Percentiles rank a stretch among this genome's conserved stretches.
Evolutionary conservation across 345 rosid genomes (phyloP).

Genomic region (Moricandia arvensis): DNA sequence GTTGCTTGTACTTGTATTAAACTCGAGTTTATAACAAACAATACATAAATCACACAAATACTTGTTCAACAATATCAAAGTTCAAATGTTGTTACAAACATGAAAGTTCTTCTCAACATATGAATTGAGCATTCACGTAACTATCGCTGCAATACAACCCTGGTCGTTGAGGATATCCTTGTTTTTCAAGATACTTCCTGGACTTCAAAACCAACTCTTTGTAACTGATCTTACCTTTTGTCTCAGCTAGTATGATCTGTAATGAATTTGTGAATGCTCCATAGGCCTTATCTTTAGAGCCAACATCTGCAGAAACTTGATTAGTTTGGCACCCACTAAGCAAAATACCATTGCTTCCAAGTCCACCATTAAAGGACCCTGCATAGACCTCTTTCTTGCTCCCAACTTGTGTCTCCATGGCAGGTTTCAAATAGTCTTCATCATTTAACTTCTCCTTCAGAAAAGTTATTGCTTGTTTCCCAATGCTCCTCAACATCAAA

Average conservation of each 20-base stretch:
- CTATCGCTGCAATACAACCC: slow-evolving; percentile 73
- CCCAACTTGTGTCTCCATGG: slow-evolving; percentile 1
- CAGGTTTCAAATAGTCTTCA: slow-evolving; percentile 63
- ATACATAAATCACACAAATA: not conserved
- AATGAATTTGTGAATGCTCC: slow-evolving; percentile 86
- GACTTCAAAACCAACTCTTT: slow-evolving; percentile 55
- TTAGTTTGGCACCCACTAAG: slow-evolving; percentile 86
- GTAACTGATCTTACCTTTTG: slow-evolving; percentile 54
- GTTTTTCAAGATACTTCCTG: slow-evolving; percentile 53
- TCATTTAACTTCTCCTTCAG: slow-evolving; percentile 68
- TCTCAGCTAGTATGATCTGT: slow-evolving; percentile 57
- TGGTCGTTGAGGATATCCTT: slow-evolving; percentile 75
- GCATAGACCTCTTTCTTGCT: slow-evolving; percentile 68
- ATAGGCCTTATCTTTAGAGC: slow-evolving; percentile 60
- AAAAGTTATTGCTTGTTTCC: slow-evolving; percentile 67
- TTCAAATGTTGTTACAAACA: not conserved
- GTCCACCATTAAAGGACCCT: slow-evolving; percentile 49
- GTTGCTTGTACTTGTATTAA: not conserved
- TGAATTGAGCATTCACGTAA: slow-evolving; percentile 35
- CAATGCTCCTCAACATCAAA: slow-evolving; percentile 56
- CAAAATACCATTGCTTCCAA: slow-evolving; percentile 63
- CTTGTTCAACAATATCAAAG: not conserved
- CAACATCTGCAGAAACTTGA: slow-evolving; percentile 82
- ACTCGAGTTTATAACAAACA: not conserved
- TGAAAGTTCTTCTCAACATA: slow-evolving; percentile 21